Conservation (phyloP, 2,329 filamentous ascomycete species). For the Pseudogymnoascus sp. region DNA sequence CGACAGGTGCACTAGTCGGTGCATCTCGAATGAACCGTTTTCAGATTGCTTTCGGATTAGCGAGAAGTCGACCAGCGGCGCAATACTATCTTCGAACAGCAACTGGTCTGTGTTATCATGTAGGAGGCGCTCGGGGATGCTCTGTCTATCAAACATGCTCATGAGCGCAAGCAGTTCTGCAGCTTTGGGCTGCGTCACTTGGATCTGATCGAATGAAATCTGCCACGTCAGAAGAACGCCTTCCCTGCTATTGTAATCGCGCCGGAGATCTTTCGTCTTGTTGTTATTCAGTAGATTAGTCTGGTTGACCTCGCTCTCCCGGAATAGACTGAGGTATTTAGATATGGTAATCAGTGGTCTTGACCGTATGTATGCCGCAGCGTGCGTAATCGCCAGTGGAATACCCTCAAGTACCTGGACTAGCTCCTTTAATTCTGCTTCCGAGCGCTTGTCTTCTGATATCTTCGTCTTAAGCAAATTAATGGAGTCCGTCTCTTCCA, state of each 20-base stretch:
- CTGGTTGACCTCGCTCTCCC: neutral
- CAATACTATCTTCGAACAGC: no score
- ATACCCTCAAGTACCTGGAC: slow-evolving; percentile 7
- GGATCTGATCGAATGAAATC: slow-evolving; percentile 11
- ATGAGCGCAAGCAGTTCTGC: no score
- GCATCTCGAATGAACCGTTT: no score
- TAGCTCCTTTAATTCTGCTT: neutral
- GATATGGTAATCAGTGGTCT: slow-evolving; percentile 1
- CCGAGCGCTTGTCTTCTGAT: neutral
- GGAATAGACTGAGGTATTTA: neutral
- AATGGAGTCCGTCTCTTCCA: no score
- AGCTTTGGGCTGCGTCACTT: neutral
- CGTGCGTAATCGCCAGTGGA: slow-evolving; percentile 13
- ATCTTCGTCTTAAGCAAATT: neutral
- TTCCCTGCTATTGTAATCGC: neutral
- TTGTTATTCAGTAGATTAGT: neutral
- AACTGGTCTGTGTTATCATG: no score
- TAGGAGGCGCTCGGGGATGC: no score
- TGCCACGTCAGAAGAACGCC: neutral
- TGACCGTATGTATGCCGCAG: slow-evolving; percentile 11
- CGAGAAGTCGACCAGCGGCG: no score
- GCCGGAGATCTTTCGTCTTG: neutral
- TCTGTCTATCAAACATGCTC: no score
- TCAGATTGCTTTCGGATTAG: no score
- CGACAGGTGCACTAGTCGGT: no score